A percentile compares a stretch with the other conserved stretches of the same genome.
Evolutionary conservation across 225 moss, liverwort and hornwort species (phyloP).

Genomic region (Asterella californica): DNA sequence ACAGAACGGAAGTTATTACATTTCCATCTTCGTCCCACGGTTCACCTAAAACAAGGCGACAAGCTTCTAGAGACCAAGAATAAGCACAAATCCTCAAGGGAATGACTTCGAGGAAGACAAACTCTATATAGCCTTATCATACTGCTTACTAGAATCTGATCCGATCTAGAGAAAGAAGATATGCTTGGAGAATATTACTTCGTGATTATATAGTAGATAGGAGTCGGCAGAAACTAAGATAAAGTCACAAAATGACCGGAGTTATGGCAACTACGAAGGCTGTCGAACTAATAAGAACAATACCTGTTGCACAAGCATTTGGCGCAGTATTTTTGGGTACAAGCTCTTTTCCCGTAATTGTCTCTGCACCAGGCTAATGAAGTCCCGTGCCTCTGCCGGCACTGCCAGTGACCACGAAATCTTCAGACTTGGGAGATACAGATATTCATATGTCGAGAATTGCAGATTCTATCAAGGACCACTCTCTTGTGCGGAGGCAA

Average conservation of each 20-base stretch:
- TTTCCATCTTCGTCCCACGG: background rate
- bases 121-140: no score
- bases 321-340: slow-evolving; percentile 25
- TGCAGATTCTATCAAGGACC: no score
- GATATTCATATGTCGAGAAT: no score
- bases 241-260: no score
- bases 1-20: background rate
- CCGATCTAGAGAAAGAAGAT: no score
- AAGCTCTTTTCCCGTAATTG: slow-evolving; percentile 7
- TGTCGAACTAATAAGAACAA: background rate
- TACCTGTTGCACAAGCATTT: slow-evolving; percentile 34
- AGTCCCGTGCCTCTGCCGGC: slow-evolving; percentile 25
- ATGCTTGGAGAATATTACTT: background rate
- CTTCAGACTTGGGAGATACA: background rate
- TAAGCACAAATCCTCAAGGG: no score
- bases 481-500: no score
- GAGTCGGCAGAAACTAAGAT: background rate
- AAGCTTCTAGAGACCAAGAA: no score
- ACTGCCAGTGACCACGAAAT: slow-evolving; percentile 15
- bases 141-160: no score
- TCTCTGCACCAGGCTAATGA: slow-evolving; percentile 19
- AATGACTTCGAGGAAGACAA: no score
- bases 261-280: background rate
- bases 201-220: background rate
- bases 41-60: background rate